Conservation (phyloP, 331 rosid genomes). For the Quercus phellos region DNA sequence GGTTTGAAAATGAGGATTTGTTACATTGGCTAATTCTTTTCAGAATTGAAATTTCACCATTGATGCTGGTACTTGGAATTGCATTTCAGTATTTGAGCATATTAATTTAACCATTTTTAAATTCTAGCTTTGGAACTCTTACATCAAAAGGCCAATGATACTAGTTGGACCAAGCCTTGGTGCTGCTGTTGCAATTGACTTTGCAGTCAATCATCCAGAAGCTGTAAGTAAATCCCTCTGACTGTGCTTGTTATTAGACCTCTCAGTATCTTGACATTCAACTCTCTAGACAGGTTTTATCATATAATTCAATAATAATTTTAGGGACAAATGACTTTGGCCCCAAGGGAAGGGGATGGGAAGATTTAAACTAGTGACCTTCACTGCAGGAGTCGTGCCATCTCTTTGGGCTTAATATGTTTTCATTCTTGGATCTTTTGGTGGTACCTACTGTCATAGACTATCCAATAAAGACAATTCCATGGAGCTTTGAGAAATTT, state of each 20-base stretch:
- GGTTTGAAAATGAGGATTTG: neutral
- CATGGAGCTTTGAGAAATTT: neutral
- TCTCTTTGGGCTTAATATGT: neutral
- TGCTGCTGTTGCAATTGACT: slow-evolving; percentile 55
- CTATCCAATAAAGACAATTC: neutral
- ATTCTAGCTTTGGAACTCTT: slow-evolving; percentile 45
- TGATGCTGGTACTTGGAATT: neutral
- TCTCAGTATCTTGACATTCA: neutral
- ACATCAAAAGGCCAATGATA: slow-evolving; percentile 49
- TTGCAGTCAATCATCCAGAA: slow-evolving; percentile 45
- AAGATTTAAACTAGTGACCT: too few species aligned
- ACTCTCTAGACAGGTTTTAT: neutral
- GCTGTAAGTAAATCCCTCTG: slow-evolving; percentile 38
- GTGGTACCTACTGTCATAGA: neutral
- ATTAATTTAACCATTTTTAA: neutral
- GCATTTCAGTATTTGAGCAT: neutral
- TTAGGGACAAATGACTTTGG: too few species aligned
- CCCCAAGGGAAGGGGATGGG: too few species aligned
- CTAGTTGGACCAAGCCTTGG: slow-evolving; percentile 67
- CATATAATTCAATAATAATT: neutral
- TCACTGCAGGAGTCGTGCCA: too few species aligned
- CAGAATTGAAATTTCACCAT: neutral
- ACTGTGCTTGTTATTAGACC: neutral
- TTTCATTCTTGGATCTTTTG: neutral
- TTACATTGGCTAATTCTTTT: neutral